Base-by-base conservation (phyloP, 1,284 basidiomycete genomes). In the Ceratobasidium theobromae region DNA sequence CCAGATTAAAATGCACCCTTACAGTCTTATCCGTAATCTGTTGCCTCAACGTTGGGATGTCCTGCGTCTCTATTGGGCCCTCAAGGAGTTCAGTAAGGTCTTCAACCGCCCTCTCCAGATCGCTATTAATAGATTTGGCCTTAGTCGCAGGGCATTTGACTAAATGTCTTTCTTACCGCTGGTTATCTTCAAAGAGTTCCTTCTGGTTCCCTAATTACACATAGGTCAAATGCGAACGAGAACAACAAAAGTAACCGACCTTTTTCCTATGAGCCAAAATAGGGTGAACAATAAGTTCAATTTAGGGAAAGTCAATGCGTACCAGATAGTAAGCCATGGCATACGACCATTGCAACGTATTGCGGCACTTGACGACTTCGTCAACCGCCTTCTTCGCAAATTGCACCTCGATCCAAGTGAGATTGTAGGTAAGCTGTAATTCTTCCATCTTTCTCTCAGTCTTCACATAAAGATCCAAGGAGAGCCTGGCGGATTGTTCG, bases 371-470 rank as follows among this genome's bases (percentile, higher is more conserved):
- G 70, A 88, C 86, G 9, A 93, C 87, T 72, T 89, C 88, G 73
- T 98, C 95, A 1, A 98, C 94, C 0, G 96, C 96, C 77, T 96
- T 95, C 79, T 93, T 93, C 80, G 98, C 94, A 78, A 99, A 99
- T 77, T 98, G 96, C 35, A 95, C 95, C 78, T 99, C 95, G 72
- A 98, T 98, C 96, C 96, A 99, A 2, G 94, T 95, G 40, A 99
- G 79, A 65, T 88, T 84, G 1, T 93, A 93, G 6, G 87, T 88
- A 69, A 93, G 84, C 79, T 98, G 96, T 90, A 99, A 96, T 78
- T 97, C 93, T 77, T 98, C 95, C 96, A 99, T 99, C 86, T 98
- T 98, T 85, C 95, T 95, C 83, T 99, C 95, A 2, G 95, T 98
- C 78, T 94, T 93, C 65, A 84, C 83, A 77, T 97, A 95, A 54